Base-by-base conservation (phyloP, 805 yeast genomes). In the Metschnikowia peoriensis region DNA sequence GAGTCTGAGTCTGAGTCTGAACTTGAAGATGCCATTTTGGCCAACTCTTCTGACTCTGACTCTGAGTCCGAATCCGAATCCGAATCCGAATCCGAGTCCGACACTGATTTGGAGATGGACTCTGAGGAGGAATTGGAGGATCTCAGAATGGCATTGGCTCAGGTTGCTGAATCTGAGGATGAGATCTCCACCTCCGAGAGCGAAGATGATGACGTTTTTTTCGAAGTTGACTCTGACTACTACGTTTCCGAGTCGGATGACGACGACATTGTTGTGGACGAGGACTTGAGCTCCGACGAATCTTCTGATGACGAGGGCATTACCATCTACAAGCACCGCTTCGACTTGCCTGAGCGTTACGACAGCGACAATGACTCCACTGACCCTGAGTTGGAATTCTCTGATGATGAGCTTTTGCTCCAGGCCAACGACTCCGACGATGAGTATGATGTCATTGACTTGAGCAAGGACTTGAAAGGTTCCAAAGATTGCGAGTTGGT, bases 401-500 rank as follows among this genome's bases (percentile, higher is more conserved):
- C 66, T 28, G 72, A 68, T 41, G 70, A 68, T 46, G 52, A 47
- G 22, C 37, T 51, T 14, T 28, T 52, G 51, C 55, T 56, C 47
- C 32, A 29, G 41, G 61, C 61, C 11, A 46, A 59, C 28, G 62
- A 59, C 53, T 56, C 60, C 32, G 61, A 58, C 46, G 56, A 64
- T 15, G 73, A 69, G 44, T 58, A 62, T 46, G 70, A 66, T 44
- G 61, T 73, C 40, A 69, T 73, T 56, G 79, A 75, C 58, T 70
- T 74, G 61, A 62, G 73, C 43, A 67, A 67, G 42, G 79, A 75
- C 61, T 70, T 75, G 58, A 70, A 68, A 54, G 66, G 71, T 61
- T 69, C 75, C 40, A 74, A 74, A 55, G 79, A 75, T 62, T 74
- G 76, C 58, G 78, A 75, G 62, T 66, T 74, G 53, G 61, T 65